Conservation (phyloP, 345 rosid genomes). For the Sisymbrium irio region DNA sequence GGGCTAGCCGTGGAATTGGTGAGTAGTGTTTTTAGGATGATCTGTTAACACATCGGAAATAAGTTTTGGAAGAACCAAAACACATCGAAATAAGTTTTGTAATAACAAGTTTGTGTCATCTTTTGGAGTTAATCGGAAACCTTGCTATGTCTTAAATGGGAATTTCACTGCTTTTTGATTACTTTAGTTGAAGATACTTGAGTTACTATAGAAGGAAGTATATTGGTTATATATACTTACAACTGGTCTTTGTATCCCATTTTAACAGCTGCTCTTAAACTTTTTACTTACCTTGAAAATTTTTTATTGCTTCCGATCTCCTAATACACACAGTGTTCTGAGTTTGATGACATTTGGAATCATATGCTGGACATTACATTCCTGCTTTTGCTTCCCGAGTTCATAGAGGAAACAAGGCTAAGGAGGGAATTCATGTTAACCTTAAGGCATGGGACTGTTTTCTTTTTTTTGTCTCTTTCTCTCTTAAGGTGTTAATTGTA, state of each 20-base stretch:
- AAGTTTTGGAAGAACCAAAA: slow-evolving; percentile 9
- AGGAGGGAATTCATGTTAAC: slow-evolving; percentile 81
- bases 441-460: slow-evolving; percentile 61
- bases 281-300: neutral
- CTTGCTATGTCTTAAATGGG: neutral
- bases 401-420: slow-evolving; percentile 88
- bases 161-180: neutral
- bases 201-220: neutral
- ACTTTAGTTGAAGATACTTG: neutral
- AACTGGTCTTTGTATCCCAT: neutral
- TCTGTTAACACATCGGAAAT: neutral
- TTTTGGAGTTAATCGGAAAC: neutral
- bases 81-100: neutral
- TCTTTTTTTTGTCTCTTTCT: neutral
- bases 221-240: neutral
- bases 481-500: neutral
- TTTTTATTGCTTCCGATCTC: neutral
- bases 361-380: slow-evolving; percentile 99
- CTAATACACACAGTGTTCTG: neutral
- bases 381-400: slow-evolving; percentile 96
- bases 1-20: slow-evolving; percentile 98
- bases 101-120: neutral
- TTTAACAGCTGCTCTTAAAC: neutral
- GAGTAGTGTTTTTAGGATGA: neutral
- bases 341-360: slow-evolving; percentile 44